Evolutionary conservation across 2,329 filamentous ascomycete species (phyloP).

Genomic region (Dactylonectria macrodidyma): DNA sequence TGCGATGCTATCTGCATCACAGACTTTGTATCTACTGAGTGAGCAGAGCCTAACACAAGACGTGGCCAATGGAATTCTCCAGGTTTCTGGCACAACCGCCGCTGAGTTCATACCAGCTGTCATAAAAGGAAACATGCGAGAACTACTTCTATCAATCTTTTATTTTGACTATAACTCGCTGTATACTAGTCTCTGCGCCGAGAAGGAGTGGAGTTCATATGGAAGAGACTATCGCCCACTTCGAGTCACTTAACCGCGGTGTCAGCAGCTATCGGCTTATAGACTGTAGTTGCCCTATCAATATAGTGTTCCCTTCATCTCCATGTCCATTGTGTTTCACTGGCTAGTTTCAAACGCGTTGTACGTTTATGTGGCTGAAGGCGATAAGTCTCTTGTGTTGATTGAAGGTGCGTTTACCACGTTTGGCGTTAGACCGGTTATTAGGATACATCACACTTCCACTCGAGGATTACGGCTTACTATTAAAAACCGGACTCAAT

Average conservation of each 20-base stretch:
- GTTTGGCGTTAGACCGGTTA: neutral
- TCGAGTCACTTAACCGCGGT: neutral
- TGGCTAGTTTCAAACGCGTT: neutral
- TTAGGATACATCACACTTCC: neutral
- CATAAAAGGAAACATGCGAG: neutral
- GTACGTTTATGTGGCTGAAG: neutral
- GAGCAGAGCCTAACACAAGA: neutral
- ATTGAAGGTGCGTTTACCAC: neutral
- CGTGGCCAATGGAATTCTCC: neutral
- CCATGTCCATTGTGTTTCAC: neutral
- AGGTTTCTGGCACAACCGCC: neutral
- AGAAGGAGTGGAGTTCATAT: neutral
- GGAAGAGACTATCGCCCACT: neutral
- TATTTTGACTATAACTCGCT: neutral
- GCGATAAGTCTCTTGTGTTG: neutral
- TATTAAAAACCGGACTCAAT: neutral
- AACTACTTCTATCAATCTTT: neutral
- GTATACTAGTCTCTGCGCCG: neutral
- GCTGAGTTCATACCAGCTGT: neutral
- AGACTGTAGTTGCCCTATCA: neutral
- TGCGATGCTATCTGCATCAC: neutral
- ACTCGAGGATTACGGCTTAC: neutral
- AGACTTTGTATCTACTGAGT: neutral
- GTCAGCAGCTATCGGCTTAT: neutral
- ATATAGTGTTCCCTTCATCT: neutral